These are phyloP conservation scores for Wickerhamiella nectarea DNA, from an alignment of 805 yeast species.

Conservation along the genomic window DNA sequence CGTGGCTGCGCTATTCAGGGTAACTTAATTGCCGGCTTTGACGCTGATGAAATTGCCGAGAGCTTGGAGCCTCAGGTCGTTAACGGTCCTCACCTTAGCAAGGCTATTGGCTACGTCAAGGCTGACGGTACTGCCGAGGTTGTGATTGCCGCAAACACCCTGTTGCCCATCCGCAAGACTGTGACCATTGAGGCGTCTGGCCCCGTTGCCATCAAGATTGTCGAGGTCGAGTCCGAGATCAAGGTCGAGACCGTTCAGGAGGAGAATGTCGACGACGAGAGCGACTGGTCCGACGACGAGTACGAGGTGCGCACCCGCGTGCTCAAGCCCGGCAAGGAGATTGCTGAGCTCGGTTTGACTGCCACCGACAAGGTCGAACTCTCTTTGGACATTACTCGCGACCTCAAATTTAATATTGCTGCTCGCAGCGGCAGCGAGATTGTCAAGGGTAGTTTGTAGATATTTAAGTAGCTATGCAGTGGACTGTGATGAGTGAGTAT, in stretches of 20 bases:
- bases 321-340: conserved; percentile 54
- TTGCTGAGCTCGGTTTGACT: conserved; percentile 67
- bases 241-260: conserved; percentile 68
- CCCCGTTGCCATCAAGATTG: conserved; percentile 48
- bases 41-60: conserved; percentile 75
- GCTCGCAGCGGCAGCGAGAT: conserved; percentile 28
- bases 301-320: conserved; percentile 67
- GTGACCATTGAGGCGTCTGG: conserved; percentile 47
- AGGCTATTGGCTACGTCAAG: conserved; percentile 73
- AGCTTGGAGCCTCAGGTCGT: conserved; percentile 71
- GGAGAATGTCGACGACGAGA: conserved; percentile 42
- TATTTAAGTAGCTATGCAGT: neutral
- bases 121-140: conserved; percentile 58
- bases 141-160: conserved; percentile 68
- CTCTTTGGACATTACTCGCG: conserved; percentile 48
- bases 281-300: conserved; percentile 65
- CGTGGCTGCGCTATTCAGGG: conserved; percentile 98
- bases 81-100: conserved; percentile 73
- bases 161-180: conserved; percentile 77
- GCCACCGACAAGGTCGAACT: conserved; percentile 57
- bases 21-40: conserved; percentile 58
- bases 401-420: conserved; percentile 49
- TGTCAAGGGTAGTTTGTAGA: conserved; percentile 18
- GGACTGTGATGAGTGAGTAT: too few species aligned
- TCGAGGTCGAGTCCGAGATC: conserved; percentile 64